Base-by-base conservation (phyloP, 805 yeast genomes). In the Monosporozyma aerobia region DNA sequence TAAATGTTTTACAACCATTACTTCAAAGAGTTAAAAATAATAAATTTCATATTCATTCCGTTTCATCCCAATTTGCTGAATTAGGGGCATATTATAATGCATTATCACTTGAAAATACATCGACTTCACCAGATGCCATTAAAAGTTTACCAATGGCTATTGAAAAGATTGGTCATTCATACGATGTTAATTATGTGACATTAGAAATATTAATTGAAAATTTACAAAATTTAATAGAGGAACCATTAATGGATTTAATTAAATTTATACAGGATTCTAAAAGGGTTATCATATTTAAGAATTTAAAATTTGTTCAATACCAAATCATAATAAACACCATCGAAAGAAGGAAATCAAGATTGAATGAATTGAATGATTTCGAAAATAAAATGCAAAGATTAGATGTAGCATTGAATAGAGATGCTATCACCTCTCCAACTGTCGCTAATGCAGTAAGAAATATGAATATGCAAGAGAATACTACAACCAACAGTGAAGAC, bases 111-210 rank as follows among this genome's bases (percentile, higher is more conserved):
- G 84, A 82, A 57, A 71, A 72, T 52, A 78, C 83, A 5, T 29
- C 47, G 9, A 68, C 69, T 13, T 23, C 45, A 13, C 25, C 45
- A 8, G 29, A 43, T 25, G 14, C 44, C 3, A 19, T 40, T 40
- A 40, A 40, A 40, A 19, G 8, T 40, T 40, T 40, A 40, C 44
- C 44, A 19, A 22, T n/a, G 70, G 81, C 56, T 72, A 81, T 59
- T 64, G 98, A 94, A 63, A 81, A 82, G 56, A 79, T 89, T 30
- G 97, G 98, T 1, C 90, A 87, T 62, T 85, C 90, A 1, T 82
- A 87, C 56, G 98, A 94, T 66, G 78, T 83, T 41, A 80, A 78
- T 40, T 82, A 78, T 55, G 77, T 82, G 19, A 78, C 81, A 22
- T 64, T 75, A 8, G 78, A 75, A 53, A 72, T 73, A 27, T 57